Conservation (phyloP, 257 asterid species). For the Gentiana straminea region DNA sequence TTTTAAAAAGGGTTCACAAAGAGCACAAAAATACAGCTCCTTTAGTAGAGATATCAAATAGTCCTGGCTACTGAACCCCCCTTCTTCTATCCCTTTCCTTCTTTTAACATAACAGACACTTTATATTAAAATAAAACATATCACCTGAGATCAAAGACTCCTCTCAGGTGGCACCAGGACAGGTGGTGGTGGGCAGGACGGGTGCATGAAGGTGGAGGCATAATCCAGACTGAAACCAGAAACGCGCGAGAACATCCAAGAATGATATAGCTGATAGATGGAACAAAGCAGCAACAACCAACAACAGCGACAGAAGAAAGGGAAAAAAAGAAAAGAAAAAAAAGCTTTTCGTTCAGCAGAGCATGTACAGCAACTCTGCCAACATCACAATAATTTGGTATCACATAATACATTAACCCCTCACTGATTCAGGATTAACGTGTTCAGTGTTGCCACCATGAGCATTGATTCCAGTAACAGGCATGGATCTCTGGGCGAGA, state of each 20-base stretch:
- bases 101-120: conserved; percentile 22
- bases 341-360: neutral
- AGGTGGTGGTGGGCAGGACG: neutral
- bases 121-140: conserved; percentile 15
- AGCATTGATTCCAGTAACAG: conserved; percentile 51
- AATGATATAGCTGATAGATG: conserved; percentile 1
- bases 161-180: neutral
- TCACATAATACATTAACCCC: conserved; percentile 26
- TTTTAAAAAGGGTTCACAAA: conserved; percentile 10
- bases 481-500: conserved; percentile 76
- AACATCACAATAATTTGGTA: neutral
- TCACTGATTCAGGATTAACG: conserved; percentile 58
- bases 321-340: too few species aligned
- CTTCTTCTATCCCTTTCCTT: conserved; percentile 10
- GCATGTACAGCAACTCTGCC: neutral
- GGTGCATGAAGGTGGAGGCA: neutral
- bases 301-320: conserved; percentile 2
- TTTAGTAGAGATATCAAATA: conserved; percentile 10
- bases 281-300: conserved; percentile 1
- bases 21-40: conserved; percentile 25
- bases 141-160: too few species aligned
- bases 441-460: conserved; percentile 65
- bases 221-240: neutral
- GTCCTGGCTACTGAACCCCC: conserved; percentile 11
- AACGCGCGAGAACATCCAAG: neutral